Conservation (phyloP, 2,329 filamentous ascomycete species). For the Pseudogymnoascus sp. region DNA sequence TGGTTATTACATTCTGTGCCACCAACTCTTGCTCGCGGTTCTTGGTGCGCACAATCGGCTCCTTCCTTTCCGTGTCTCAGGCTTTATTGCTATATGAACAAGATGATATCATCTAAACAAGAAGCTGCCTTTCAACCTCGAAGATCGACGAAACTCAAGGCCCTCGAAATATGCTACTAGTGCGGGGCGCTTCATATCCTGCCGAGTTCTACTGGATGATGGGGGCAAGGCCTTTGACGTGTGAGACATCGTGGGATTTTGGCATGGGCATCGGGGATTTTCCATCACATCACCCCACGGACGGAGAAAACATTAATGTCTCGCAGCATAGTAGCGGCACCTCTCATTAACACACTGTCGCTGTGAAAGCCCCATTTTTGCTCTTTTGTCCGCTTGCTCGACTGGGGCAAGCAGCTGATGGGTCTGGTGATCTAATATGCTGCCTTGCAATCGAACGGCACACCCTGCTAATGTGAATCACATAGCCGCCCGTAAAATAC, state of each 20-base stretch:
- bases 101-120: neutral
- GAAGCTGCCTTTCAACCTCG: neutral
- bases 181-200: neutral
- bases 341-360: neutral
- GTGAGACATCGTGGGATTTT: neutral
- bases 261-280: neutral
- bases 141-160: neutral
- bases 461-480: neutral
- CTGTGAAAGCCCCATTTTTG: neutral
- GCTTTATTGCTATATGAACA: neutral
- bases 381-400: neutral
- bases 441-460: neutral
- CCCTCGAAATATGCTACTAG: neutral
- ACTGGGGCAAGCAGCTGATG: neutral
- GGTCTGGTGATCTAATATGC: neutral
- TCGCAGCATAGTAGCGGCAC: neutral
- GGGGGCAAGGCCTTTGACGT: neutral
- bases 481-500: neutral
- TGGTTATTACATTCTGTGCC: conserved; percentile 1
- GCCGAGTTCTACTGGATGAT: neutral
- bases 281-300: neutral
- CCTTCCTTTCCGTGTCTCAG: neutral
- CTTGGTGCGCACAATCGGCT: neutral
- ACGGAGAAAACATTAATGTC: neutral
- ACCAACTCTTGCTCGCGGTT: neutral